These are phyloP conservation scores for Psophocarpus tetragonolobus DNA, from an alignment of 306 rosid genomes.

Conservation along the genomic window DNA sequence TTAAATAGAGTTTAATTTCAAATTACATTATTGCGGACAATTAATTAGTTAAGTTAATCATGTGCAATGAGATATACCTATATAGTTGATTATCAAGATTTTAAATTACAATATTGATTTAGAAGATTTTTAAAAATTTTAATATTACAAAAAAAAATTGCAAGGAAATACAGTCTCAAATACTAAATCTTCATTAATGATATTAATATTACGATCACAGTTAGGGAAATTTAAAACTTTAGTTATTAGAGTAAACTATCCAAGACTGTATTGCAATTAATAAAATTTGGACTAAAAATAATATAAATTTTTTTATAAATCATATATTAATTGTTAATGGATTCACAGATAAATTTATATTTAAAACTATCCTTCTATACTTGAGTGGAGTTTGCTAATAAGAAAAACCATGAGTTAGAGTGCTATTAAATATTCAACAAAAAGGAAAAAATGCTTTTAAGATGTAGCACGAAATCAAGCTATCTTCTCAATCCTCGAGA, in stretches of 20 bases:
- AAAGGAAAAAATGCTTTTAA: too few relatives aligned
- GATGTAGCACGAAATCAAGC: background rate
- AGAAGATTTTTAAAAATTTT: background rate
- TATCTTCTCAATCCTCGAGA: background rate
- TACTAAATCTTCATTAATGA: background rate
- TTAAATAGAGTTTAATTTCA: background rate
- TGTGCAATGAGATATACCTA: background rate
- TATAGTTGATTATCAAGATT: background rate
- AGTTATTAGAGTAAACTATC: background rate
- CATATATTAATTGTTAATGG: too few relatives aligned
- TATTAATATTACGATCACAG: background rate
- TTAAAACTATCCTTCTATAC: too few relatives aligned
- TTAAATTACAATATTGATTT: background rate
- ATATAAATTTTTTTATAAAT: too few relatives aligned
- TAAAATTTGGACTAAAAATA: too few relatives aligned
- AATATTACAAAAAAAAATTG: background rate
- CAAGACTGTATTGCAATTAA: too few relatives aligned
- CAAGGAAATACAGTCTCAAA: background rate
- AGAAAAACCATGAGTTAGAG: background rate
- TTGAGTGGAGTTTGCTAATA: too few relatives aligned
- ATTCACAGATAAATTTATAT: too few relatives aligned
- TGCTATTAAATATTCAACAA: too few relatives aligned
- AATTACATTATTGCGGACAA: background rate
- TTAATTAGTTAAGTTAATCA: background rate
- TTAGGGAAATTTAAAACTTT: background rate